Evolutionary conservation across 1,139 yeast genomes (phyloP), one percentile per base, ranked within the genome.

Genomic region (Tardiomyces depauwii): DNA sequence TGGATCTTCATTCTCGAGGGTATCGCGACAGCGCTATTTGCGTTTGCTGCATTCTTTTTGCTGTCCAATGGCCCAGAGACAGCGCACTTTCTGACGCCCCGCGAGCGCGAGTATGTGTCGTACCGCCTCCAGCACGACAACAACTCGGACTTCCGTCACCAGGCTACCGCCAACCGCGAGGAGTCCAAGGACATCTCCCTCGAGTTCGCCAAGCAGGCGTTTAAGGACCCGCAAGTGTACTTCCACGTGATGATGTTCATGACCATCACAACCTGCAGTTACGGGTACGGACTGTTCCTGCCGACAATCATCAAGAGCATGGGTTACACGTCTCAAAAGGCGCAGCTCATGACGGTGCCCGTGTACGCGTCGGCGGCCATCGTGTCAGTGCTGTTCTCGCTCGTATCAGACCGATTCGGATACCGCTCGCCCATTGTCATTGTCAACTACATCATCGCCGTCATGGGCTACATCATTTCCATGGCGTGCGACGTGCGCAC

Each of bases 1-100:
- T 83, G 91, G 91, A 76, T 82, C 61, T 83, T 80, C 57, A 74
- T 83, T 45, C 72, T 83, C 47, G 87, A 82, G 61, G 86, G 87
- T 32, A 64, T 79, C 40, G 70, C 80, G 40, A 78, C 87, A 1
- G 39, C 25, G 11, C 40, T 48, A 18, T 27, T 38, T 21, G 51
- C 46, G 2, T 7, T 47, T 4, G 49, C 70, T 19, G 68, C 77
- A 28, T 76, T 63, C 54, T 72, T 73, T 53, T 58, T 73, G 2
- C 62, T 79, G 47, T 76, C 76, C 30, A 78, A 76, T 54, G 68
- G 64, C 59, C 78, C 78, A 18, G 63, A 62, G 27, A 67, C 67
- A 45, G 69, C 76, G 23, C 64, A 69, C 47, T 76, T 77, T 60
- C 65, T 78, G 49, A 69, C 61, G 25, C 67, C 61, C 12, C 66